phyloP scores from a whole-genome alignment of 1,284 basidiomycete genomes.

The Trichosporon sp. region DNA sequence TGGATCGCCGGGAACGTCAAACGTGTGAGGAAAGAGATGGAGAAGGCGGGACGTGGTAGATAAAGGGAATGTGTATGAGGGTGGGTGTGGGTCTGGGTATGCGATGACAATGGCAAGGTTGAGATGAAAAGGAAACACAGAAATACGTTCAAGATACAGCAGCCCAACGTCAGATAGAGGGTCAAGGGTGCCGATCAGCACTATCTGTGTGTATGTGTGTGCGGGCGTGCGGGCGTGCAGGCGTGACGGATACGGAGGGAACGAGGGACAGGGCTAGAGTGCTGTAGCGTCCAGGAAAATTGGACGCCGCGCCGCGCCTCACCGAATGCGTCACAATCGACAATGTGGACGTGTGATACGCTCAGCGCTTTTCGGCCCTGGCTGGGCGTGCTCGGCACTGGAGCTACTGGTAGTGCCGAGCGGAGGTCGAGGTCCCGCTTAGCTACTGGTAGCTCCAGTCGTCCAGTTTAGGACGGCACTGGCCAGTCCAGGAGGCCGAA shows the following conservation, averaged over 20 bases:
- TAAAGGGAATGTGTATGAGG: not conserved
- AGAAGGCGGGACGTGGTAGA: not conserved
- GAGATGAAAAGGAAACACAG: not conserved
- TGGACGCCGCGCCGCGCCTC: constrained; percentile 2
- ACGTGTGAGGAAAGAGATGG: not conserved
- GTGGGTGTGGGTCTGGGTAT: not conserved
- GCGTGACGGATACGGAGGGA: not conserved
- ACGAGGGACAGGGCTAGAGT: not conserved
- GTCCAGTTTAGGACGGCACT: not conserved
- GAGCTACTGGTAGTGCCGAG: not conserved
- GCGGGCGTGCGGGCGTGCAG: not conserved
- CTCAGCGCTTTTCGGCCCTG: not conserved
- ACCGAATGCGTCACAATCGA: not conserved
- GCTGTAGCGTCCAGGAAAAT: not conserved
- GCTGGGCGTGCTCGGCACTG: not conserved
- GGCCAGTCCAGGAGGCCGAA: not conserved
- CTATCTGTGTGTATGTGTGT: no score
- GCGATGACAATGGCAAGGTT: not conserved
- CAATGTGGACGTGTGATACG: not conserved
- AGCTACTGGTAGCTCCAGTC: not conserved
- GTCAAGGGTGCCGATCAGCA: not conserved
- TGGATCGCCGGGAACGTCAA: not conserved
- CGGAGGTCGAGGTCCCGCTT: not conserved
- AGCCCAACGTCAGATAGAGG: not conserved
- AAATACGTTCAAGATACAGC: not conserved